Percentiles rank a stretch among this genome's conserved stretches.
Evolutionary conservation across 2,329 filamentous ascomycete genomes (phyloP).

Genomic region (Curvularia eragrostidis): DNA sequence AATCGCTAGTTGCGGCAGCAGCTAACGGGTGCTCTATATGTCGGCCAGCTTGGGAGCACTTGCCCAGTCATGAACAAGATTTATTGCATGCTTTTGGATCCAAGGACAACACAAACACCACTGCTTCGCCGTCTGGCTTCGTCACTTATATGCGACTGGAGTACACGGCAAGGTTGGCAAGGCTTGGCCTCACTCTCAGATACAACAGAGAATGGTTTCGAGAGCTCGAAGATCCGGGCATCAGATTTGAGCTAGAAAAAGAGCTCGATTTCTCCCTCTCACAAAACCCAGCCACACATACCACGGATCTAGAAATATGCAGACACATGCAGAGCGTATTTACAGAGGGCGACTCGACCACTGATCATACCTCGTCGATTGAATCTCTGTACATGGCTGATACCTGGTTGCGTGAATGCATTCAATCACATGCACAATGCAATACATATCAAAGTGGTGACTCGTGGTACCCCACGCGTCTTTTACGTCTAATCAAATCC

Average conservation of each 20-base stretch:
- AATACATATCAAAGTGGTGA: not conserved
- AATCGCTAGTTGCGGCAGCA: not conserved
- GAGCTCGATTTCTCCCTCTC: not conserved
- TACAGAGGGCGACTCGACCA: not conserved
- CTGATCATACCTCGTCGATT: not conserved
- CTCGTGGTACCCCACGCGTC: slow-evolving; percentile 16
- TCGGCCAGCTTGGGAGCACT: not conserved
- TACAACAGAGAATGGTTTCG: not conserved
- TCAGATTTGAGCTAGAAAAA: not conserved
- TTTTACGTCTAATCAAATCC: slow-evolving; percentile 6
- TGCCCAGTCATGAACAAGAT: not conserved
- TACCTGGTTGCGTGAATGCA: slow-evolving; percentile 9
- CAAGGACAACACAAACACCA: not conserved
- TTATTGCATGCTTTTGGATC: not conserved
- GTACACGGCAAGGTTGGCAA: accelerated
- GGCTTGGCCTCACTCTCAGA: not conserved
- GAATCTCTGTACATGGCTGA: slow-evolving; percentile 1
- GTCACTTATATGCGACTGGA: not conserved
- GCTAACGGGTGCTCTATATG: not conserved
- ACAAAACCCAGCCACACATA: not conserved
- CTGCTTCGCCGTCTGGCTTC: not conserved
- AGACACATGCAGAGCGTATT: too few species aligned
- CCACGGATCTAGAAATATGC: not conserved
- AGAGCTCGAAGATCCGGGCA: not conserved
- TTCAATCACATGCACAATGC: slow-evolving; percentile 3